Evolutionary conservation across 805 yeast genomes (phyloP), one percentile per base, ranked within the genome.

Genomic region (Zygotorulaspora chibaensis): DNA sequence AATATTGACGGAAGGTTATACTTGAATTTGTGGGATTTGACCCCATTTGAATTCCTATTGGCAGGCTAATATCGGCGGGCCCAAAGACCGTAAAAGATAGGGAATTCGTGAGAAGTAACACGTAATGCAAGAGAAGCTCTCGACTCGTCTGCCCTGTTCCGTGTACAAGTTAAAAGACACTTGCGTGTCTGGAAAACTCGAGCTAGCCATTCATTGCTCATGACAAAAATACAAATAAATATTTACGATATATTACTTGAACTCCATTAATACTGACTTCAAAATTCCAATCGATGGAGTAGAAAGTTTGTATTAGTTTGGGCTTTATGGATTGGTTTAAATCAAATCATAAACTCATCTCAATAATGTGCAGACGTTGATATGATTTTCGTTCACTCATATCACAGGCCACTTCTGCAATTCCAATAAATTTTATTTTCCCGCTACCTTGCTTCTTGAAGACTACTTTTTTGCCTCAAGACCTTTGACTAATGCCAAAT

Each of bases 401-500:
- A 7, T 20, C 25, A 20, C 25, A 20, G n/a, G n/a, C 25, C 4
- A 7, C 4, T 20, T 20, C 25, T 20, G 25, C 25, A 5, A 4
- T 20, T 20, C 25, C 25, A 20, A 12, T 29, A 13, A 12, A 29
- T 29, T 29, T 29, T 29, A 12, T 12, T 29, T 29, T 29, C 15
- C 15, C 15, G 33, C 5, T 29, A 8, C 33, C n/a, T 13, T 29
- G 15, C 33, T 17, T 17, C 20, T 13, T n/a, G 3, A 16, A 6
- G 3, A 33, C 41, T 42, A 50, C 35, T 48, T 57, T 48, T 51
- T 56, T 34, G 52, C 56, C 33, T 62, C 54, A 49, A 68, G 58
- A 38, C 67, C 63, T 56, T 77, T 74, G 63, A 84, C 95, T 68
- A 87, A 73, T 76, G 87, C 88, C 66, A 80, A 82, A 77, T 84